These are phyloP conservation scores for Triadica sebifera DNA, from an alignment of 345 rosid species.

Conservation along the genomic window DNA sequence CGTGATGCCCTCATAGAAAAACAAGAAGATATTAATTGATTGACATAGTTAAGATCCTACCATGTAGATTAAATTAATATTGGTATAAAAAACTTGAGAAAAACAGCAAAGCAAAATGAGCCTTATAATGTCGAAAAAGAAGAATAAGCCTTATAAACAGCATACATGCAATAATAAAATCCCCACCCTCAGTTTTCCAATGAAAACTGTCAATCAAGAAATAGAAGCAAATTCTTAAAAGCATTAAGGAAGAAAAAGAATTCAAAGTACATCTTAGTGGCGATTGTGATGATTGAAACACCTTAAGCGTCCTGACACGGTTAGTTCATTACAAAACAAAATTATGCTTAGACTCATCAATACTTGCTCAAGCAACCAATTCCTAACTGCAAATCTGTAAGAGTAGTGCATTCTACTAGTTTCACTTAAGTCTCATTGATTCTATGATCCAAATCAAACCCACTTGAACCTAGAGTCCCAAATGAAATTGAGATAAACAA, in stretches of 20 bases:
- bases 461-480: background rate
- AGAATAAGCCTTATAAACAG: no score
- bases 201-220: background rate
- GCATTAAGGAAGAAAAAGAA: background rate
- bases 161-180: no score
- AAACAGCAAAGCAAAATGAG: no score
- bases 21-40: background rate
- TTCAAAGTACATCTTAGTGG: background rate
- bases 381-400: background rate
- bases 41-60: background rate
- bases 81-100: no score
- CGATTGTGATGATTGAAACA: no score
- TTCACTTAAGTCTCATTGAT: background rate
- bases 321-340: background rate
- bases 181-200: background rate
- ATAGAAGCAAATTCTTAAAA: background rate
- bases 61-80: no score
- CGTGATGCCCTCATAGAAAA: background rate
- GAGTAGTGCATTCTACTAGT: background rate
- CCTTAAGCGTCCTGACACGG: background rate
- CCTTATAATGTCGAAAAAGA: no score
- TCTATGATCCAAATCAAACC: background rate
- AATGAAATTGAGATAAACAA: no score
- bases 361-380: background rate
- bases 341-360: background rate